These are phyloP conservation scores for Phytopythium aichiense DNA, from an alignment of 352 stramenopile genomes.

Conservation along the genomic window DNA sequence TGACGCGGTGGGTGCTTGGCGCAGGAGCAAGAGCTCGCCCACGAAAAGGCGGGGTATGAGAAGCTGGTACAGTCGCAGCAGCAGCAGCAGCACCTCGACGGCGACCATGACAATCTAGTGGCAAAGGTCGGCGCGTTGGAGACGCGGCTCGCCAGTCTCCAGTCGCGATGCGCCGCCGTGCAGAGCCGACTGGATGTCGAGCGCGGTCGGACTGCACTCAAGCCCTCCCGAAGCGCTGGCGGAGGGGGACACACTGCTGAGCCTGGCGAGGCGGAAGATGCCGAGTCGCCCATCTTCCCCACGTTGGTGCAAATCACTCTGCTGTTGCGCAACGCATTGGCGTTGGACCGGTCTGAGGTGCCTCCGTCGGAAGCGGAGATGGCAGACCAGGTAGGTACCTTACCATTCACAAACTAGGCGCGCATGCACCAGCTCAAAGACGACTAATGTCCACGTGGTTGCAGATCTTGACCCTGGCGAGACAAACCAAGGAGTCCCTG, in stretches of 20 bases:
- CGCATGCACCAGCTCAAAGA: not conserved
- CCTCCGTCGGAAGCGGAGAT: slow-evolving; percentile 12
- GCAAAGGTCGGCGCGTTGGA: slow-evolving; percentile 14
- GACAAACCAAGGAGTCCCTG: slow-evolving; percentile 4
- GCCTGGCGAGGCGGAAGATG: not conserved
- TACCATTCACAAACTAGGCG: not conserved
- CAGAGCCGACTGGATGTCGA: slow-evolving; percentile 2
- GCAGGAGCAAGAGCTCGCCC: slow-evolving; percentile 18
- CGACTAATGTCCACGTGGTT: not conserved
- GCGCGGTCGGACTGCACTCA: not conserved
- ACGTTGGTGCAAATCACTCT: slow-evolving; percentile 17
- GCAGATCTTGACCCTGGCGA: slow-evolving; percentile 16
- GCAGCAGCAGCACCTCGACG: not conserved
- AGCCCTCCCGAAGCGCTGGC: no score
- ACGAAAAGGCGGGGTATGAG: slow-evolving; percentile 18
- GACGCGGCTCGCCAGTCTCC: slow-evolving; percentile 9
- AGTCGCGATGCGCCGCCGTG: slow-evolving; percentile 9
- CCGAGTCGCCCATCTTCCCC: slow-evolving; percentile 11
- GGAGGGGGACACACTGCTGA: no score
- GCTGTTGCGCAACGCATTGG: slow-evolving; percentile 9
- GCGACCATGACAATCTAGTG: not conserved
- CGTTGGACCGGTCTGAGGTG: slow-evolving; percentile 7
- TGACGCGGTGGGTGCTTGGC: not conserved
- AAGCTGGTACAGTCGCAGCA: slow-evolving; percentile 13
- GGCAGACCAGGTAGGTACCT: slow-evolving; percentile 14